Percentiles rank a stretch among this genome's conserved stretches.
Conservation (phyloP, 352 stramenopile genomes). For the Pythium guiyangense region DNA sequence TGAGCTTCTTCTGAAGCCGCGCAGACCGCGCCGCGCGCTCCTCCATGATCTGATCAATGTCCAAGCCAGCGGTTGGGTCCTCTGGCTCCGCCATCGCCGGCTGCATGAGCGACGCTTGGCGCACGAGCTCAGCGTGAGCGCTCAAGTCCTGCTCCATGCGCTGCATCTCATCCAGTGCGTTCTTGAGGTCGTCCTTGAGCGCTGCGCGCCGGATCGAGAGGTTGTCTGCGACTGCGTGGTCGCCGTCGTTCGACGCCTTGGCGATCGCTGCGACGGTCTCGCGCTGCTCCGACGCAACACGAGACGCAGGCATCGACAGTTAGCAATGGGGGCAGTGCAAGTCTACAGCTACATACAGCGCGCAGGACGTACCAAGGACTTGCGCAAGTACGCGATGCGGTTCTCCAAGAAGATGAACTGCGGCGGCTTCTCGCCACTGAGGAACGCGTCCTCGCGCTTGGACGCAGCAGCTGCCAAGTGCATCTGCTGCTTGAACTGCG, state of each 20-base stretch:
- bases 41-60: conserved; percentile 49
- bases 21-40: conserved; percentile 29
- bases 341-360: not conserved
- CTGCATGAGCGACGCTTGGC: conserved; percentile 28
- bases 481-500: conserved; percentile 67
- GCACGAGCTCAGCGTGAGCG: conserved; percentile 11
- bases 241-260: conserved; percentile 43
- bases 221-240: conserved; percentile 53
- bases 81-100: conserved; percentile 13
- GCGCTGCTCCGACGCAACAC: no score
- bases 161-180: conserved; percentile 65
- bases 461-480: conserved; percentile 51
- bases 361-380: conserved; percentile 48
- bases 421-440: conserved; percentile 71
- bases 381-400: conserved; percentile 56
- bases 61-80: conserved; percentile 13
- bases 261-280: conserved; percentile 60
- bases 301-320: not conserved
- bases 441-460: conserved; percentile 71
- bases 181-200: conserved; percentile 67
- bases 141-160: conserved; percentile 63
- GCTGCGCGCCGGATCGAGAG: conserved; percentile 55
- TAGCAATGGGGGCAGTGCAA: not conserved
- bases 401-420: conserved; percentile 79
- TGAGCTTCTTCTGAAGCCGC: conserved; percentile 41